Evolutionary conservation across 2,329 filamentous ascomycete genomes (phyloP).

Genomic region (Diaporthe longicolla): DNA sequence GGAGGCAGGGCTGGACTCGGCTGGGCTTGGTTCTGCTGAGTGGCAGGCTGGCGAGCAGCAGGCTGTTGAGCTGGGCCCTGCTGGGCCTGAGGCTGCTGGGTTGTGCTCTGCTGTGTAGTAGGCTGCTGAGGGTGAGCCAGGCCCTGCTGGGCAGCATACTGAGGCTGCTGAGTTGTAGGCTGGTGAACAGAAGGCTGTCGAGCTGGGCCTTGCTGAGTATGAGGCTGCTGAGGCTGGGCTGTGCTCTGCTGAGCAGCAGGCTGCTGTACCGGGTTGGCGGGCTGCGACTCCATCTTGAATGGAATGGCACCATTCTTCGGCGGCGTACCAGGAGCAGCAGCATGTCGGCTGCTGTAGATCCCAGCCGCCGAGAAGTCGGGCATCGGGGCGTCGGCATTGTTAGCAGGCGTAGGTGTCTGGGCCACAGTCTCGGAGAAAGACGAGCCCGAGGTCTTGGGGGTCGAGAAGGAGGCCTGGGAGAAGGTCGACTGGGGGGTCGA

Average conservation of each 20-base stretch:
- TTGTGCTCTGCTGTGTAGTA: not conserved
- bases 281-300: not conserved
- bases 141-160: not conserved
- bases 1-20: too few species aligned
- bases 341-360: too few species aligned
- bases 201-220: too few species aligned
- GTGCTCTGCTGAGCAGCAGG: not conserved
- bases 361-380: not conserved
- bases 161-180: not conserved
- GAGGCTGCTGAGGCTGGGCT: not conserved
- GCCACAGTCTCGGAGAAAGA: not conserved
- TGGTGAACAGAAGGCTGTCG: not conserved
- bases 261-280: not conserved
- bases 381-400: not conserved
- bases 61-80: not conserved
- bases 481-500: not conserved
- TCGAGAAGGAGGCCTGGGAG: not conserved
- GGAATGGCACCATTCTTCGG: not conserved
- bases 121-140: too few species aligned
- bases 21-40: too few species aligned
- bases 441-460: not conserved
- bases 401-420: not conserved
- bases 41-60: too few species aligned
- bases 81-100: not conserved
- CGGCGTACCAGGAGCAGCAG: not conserved